phyloP scores from a whole-genome alignment of 768 basidiomycete genomes.

The Trametopsis cervina region DNA sequence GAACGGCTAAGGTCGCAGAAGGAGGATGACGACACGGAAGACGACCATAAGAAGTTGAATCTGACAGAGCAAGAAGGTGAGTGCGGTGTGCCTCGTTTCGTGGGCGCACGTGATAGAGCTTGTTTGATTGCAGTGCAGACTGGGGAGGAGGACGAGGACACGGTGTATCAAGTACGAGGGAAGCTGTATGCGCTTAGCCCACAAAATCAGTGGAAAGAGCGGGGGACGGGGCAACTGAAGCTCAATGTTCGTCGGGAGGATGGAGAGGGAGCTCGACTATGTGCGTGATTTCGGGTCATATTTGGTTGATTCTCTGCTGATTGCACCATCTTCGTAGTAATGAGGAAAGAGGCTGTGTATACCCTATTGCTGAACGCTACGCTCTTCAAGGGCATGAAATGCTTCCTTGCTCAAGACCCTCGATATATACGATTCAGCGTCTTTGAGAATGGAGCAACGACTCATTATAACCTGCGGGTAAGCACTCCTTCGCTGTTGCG shows the following conservation, averaged over 20 bases:
- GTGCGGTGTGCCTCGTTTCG: conserved; percentile 21
- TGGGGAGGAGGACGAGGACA: conserved; percentile 80
- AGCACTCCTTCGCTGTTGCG: conserved; percentile 18
- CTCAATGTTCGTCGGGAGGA: conserved; percentile 61
- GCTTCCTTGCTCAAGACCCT: conserved; percentile 66
- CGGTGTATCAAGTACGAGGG: conserved; percentile 67
- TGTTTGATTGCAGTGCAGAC: conserved; percentile 49
- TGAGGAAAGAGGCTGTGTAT: conserved; percentile 83
- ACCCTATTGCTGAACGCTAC: conserved; percentile 67
- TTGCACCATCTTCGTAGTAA: conserved; percentile 39
- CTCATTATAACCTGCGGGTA: conserved; percentile 75
- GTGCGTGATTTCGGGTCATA: conserved; percentile 31
- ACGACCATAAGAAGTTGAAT: conserved; percentile 41
- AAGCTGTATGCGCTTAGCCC: conserved; percentile 59
- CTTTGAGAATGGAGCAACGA: conserved; percentile 51
- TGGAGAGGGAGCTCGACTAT: conserved; percentile 61
- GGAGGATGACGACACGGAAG: conserved; percentile 45
- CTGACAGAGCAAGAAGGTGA: conserved; percentile 66
- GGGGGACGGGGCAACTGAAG: conserved; percentile 64
- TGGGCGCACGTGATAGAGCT: no score
- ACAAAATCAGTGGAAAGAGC: conserved; percentile 68
- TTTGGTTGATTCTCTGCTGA: background rate
- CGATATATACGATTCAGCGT: conserved; percentile 74
- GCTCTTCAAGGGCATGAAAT: conserved; percentile 74
- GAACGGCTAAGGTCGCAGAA: conserved; percentile 58